Conservation (phyloP, 2,329 filamentous ascomycete genomes). For the Aspergillus sp. region DNA sequence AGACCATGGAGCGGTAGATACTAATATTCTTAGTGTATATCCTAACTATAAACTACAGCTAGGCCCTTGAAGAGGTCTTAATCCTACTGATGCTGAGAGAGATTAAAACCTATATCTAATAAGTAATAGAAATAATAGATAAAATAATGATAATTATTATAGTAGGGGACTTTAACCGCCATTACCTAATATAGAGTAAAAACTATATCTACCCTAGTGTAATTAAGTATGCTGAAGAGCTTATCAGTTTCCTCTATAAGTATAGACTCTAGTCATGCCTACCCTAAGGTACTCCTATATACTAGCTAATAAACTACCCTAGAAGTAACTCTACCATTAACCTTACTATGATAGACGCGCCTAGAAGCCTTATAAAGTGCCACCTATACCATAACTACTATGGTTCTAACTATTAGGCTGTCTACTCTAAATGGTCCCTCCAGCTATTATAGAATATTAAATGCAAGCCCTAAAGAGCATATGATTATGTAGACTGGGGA, state of each 20-base stretch:
- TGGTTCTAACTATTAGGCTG: constrained; percentile 15
- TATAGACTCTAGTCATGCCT: constrained; percentile 6
- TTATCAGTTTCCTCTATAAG: constrained; percentile 6
- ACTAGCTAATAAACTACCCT: constrained; percentile 5
- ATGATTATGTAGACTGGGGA: constrained; percentile 8
- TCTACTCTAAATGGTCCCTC: constrained; percentile 15
- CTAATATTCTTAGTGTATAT: constrained; percentile 16
- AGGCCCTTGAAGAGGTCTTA: not conserved
- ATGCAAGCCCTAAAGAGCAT: constrained; percentile 7
- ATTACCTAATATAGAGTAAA: constrained; percentile 8
- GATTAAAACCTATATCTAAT: constrained; percentile 4
- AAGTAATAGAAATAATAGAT: not conserved
- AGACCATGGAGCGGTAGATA: constrained; percentile 8
- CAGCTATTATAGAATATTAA: not conserved
- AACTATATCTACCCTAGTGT: constrained; percentile 4
- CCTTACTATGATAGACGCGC: constrained; percentile 10
- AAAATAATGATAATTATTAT: constrained; percentile 5
- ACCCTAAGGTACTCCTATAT: constrained; percentile 4
- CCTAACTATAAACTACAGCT: constrained; percentile 1
- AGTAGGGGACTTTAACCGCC: constrained; percentile 11
- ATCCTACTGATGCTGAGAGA: not conserved
- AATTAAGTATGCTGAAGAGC: constrained; percentile 5
- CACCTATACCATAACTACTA: constrained; percentile 20
- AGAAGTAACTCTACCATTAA: constrained; percentile 9
- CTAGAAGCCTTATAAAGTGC: constrained; percentile 12